These are phyloP conservation scores for Ogataea methanolica DNA, from an alignment of 805 yeast genomes.

Conservation along the genomic window DNA sequence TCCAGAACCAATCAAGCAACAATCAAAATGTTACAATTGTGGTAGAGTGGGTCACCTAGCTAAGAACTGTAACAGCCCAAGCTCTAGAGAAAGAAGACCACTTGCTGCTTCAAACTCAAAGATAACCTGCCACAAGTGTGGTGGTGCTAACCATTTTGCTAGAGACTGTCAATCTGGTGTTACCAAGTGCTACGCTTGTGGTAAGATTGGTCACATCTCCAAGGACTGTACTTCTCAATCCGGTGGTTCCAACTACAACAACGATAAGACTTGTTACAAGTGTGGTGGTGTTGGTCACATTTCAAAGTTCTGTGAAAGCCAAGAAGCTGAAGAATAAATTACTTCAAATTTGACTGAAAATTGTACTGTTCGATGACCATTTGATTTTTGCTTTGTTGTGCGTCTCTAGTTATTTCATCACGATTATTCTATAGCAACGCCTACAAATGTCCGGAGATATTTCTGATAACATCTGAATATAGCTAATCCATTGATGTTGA, in stretches of 20 bases:
- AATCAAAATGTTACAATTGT: constrained; percentile 78
- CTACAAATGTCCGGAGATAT: no score
- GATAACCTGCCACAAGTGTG: constrained; percentile 82
- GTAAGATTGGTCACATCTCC: constrained; percentile 83
- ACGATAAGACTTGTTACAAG: constrained; percentile 62
- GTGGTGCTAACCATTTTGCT: constrained; percentile 91
- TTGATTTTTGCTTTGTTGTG: no score
- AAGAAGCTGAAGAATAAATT: not conserved
- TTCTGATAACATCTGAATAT: not conserved
- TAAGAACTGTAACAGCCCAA: constrained; percentile 60
- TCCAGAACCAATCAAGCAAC: constrained; percentile 49
- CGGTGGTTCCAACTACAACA: constrained; percentile 38
- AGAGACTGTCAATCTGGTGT: constrained; percentile 74
- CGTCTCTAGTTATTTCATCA: no score
- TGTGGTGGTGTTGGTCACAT: constrained; percentile 84
- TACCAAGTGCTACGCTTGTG: constrained; percentile 86
- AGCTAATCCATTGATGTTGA: not conserved
- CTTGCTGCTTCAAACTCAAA: constrained; percentile 30
- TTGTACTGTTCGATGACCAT: no score
- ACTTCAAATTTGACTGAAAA: not conserved
- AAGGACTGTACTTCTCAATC: constrained; percentile 68
- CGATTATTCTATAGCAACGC: no score
- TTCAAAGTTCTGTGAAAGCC: constrained; percentile 62
- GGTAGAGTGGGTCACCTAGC: constrained; percentile 78
- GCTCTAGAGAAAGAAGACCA: constrained; percentile 16